Base-by-base conservation (phyloP, 129 eudicot species). In the Oenanthe sinensis region DNA sequence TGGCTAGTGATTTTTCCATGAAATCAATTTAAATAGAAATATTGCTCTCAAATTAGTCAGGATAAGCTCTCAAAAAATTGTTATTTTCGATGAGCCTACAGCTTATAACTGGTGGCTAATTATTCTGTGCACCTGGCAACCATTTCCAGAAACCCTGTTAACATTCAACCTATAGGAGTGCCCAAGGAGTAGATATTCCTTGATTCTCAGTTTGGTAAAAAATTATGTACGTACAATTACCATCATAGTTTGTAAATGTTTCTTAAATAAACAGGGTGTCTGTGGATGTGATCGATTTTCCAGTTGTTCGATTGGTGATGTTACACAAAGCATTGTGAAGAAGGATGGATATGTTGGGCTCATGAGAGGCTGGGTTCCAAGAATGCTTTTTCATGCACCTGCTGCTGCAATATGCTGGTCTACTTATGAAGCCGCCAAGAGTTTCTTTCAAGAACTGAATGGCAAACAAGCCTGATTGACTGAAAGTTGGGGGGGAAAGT, bases 321-420 rank as follows among this genome's bases (percentile, higher is more conserved):
- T 87, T 24, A 22, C 80, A 20, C 19, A 72, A 74, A 79, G 69
- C 12, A 87, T 87, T 8, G 85, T 87, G 74, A 82, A 80, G 42
- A 87, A 75, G 50, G 86, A 87, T 68, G 90, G 90, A 20, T 84
- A 84, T 63, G 39, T 78, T 22, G 90, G 88, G 15, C 86, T 87
- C 13, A 50, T 84, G 86, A 82, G 90, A 74, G 90, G 86, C 15
- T 87, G 90, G 88, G 49, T 62, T 9, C 90, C 86, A 1, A 82
- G 90, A 74, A 85, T 87, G 88, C 82, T 87, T 8, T 87, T 85
- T 40, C 88, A 82, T 75, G 88, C 90, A 15, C 90, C 90, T 24
- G 90, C 90, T 65, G 90, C 90, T 30, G 88, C 88, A 30, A 87
- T 85, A 63, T 85, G 86, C 77, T 87, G 91, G 91, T 87, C 91